A percentile compares a stretch with the other conserved stretches of the same genome.
phyloP scores from a whole-genome alignment of 495 filamentous ascomycete species.

The Hypoxylon fragiforme region DNA sequence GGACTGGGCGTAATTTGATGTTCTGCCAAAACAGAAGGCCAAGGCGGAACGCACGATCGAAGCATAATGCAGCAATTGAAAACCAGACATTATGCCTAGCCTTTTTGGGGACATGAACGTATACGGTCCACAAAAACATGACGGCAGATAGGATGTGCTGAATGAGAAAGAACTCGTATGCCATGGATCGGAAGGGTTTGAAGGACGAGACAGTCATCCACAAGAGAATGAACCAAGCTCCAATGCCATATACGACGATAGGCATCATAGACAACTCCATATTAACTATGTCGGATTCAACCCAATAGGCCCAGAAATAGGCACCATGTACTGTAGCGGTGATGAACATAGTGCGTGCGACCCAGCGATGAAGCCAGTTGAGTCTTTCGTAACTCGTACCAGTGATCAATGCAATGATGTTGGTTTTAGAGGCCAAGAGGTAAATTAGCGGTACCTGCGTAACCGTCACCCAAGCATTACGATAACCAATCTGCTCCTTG shows the following conservation, averaged over 20 bases:
- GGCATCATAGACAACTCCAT: slow-evolving; percentile 62
- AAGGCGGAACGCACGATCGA: slow-evolving; percentile 66
- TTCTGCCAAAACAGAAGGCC: slow-evolving; percentile 64
- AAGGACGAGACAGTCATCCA: slow-evolving; percentile 72
- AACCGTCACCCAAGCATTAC: slow-evolving; percentile 74
- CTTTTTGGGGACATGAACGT: slow-evolving; percentile 63
- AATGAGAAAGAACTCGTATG: slow-evolving; percentile 80
- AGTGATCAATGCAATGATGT: slow-evolving; percentile 67
- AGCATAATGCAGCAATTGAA: slow-evolving; percentile 67
- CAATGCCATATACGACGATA: slow-evolving; percentile 69
- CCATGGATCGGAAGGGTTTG: slow-evolving; percentile 66
- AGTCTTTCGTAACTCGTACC: slow-evolving; percentile 74
- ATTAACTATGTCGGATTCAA: slow-evolving; percentile 62
- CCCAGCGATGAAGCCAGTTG: slow-evolving; percentile 87
- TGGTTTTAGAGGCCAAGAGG: slow-evolving; percentile 77
- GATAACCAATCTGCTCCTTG: slow-evolving; percentile 75
- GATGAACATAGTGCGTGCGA: slow-evolving; percentile 71
- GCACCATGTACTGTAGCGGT: slow-evolving; percentile 75
- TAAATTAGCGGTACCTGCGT: slow-evolving; percentile 83
- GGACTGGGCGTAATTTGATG: slow-evolving; percentile 49
- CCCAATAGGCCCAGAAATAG: slow-evolving; percentile 73
- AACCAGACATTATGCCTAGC: slow-evolving; percentile 70
- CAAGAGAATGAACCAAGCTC: slow-evolving; percentile 71
- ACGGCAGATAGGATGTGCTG: slow-evolving; percentile 74
- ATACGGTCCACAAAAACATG: slow-evolving; percentile 68